Base-by-base conservation (phyloP, 768 basidiomycete genomes). In the Kwoniella dejecticola region DNA sequence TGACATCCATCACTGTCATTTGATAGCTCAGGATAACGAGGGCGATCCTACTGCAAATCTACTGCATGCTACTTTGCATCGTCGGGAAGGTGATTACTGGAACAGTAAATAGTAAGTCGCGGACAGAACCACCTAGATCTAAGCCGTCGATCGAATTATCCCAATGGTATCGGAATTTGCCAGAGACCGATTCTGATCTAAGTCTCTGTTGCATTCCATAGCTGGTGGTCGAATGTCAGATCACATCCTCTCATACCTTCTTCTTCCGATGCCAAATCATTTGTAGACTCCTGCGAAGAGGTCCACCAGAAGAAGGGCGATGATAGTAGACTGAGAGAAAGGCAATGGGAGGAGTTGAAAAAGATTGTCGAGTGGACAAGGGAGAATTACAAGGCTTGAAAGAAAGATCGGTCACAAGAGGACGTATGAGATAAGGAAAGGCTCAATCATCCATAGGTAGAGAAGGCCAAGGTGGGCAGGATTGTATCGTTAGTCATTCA, bases 11-110 rank as follows among this genome's bases (percentile, higher is more conserved):
- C 65, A 68, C 26, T 62, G 61, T 26, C 76, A 77, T 56, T 42
- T 68, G 40, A 74, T 77, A 27, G 70, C 74, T 0, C 70, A 76
- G 54, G 67, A 70, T 36, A 68, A 74, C 62, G 72, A 77, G 49
- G 76, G 76, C 2, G 72, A 77, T 49, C 53, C 66, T 8, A 77
- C 74, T 4, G 76, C 69, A 2, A 68, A 77, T 50, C 40, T 76
- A 53, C 63, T 77, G 33, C 76, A 77, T 60, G 76, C 76, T 13
- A 75, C 67, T 4, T 47, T 77, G 23, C 76, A 77, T 47, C 60
- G 76, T 5, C 45, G 76, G 29, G 76, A 77, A 61, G 76, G 70
- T 19, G 76, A 77, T 54, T 77, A 76, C 60, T 74, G 74, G 74
- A 77, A 77, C 57, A 75, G 72, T 27, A 77, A 77, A 54, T 77